Percentiles rank a stretch among this genome's conserved stretches.
Conservation (phyloP, 768 basidiomycete species). For the Exidia glandulosa region DNA sequence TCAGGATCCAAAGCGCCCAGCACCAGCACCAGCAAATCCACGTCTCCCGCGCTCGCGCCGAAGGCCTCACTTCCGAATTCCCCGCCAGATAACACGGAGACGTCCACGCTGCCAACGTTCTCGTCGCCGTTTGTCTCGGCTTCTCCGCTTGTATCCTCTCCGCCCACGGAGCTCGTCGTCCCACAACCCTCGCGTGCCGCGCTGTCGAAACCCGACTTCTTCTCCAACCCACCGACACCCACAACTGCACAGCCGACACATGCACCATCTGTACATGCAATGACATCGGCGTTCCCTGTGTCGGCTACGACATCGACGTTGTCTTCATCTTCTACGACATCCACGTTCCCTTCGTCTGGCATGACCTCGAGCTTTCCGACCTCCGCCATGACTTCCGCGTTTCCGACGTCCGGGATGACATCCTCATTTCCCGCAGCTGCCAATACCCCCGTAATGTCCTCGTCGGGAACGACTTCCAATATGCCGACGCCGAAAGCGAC, state of each 20-base stretch:
- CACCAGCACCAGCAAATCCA: neutral
- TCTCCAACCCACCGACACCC: neutral
- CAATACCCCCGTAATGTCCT: no score
- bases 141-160: neutral
- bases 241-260: neutral
- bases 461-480: no score
- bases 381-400: no score
- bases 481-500: no score
- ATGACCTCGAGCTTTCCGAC: no score
- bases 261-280: neutral
- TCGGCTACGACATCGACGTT: neutral
- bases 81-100: neutral
- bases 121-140: neutral
- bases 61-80: neutral
- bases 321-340: no score
- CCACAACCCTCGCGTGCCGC: neutral
- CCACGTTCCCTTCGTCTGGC: no score
- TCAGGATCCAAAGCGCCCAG: neutral
- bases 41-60: neutral
- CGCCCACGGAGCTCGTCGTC: neutral
- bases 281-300: neutral
- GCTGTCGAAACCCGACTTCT: neutral
- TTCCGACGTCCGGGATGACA: no score
- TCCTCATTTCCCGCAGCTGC: no score
- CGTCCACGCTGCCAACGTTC: neutral